Conservation (phyloP, 2,329 filamentous ascomycete species). For the Lachnellula occidentalis region DNA sequence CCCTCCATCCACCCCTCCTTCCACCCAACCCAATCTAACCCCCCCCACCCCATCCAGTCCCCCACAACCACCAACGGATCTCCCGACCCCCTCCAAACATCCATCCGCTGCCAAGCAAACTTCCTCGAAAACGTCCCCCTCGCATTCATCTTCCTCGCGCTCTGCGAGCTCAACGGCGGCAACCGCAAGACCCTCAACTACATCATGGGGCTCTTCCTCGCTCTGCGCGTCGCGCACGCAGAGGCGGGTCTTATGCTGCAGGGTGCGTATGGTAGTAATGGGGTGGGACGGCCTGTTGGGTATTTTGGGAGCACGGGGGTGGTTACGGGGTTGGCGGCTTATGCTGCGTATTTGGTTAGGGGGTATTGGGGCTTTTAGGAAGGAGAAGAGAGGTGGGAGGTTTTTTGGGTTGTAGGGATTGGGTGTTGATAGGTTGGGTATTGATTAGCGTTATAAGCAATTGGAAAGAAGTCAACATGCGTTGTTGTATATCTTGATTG, state of each 20-base stretch:
- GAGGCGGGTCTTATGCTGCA: conserved; percentile 8
- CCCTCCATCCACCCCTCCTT: not conserved
- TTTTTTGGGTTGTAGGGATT: not conserved
- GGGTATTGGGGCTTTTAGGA: conserved; percentile 16
- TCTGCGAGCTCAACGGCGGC: conserved; percentile 35
- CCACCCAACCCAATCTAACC: not conserved
- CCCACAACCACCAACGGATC: not conserved
- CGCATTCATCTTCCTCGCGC: conserved; percentile 46
- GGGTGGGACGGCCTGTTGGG: conserved; percentile 14
- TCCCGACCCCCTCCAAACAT: conserved; percentile 2
- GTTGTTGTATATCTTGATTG: too few relatives aligned
- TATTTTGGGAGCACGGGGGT: conserved; percentile 14
- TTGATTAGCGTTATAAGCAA: too few relatives aligned
- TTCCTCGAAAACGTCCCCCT: conserved; percentile 36
- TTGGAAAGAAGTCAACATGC: too few relatives aligned
- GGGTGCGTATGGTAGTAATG: conserved; percentile 12
- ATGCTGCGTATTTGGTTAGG: conserved; percentile 10
- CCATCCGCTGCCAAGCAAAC: conserved; percentile 12
- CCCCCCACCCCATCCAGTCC: too few relatives aligned
- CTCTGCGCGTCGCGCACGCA: conserved; percentile 10
- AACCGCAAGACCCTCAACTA: conserved; percentile 11
- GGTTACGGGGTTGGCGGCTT: conserved; percentile 8
- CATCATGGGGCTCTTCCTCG: conserved; percentile 11
- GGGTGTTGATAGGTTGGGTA: too few relatives aligned
- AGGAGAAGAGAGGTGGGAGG: not conserved